Percentiles rank a stretch among this genome's conserved stretches.
Evolutionary conservation across 2,329 filamentous ascomycete genomes (phyloP).

Genomic region (Neofusicoccum parvum): DNA sequence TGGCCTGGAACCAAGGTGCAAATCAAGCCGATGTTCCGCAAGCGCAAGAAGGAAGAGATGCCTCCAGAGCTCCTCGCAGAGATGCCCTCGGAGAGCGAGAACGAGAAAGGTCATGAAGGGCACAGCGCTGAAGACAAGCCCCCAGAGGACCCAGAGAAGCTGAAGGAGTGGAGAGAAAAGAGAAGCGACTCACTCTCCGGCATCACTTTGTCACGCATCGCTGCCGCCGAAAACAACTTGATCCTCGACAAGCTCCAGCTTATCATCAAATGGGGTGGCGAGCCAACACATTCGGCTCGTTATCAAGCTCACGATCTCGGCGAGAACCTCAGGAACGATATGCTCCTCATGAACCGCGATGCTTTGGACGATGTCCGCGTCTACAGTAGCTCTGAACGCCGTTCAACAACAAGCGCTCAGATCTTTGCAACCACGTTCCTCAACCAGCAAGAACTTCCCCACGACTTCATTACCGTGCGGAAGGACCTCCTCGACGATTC

Average conservation of each 20-base stretch:
- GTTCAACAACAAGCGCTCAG: conserved; percentile 93
- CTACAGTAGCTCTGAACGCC: conserved; percentile 92
- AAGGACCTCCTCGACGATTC: conserved; percentile 97
- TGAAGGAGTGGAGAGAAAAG: conserved; percentile 33
- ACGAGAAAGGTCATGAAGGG: conserved; percentile 25
- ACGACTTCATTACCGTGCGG: conserved; percentile 84
- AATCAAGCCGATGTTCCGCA: conserved; percentile 98
- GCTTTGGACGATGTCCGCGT: conserved; percentile 90
- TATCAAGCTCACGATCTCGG: conserved; percentile 96
- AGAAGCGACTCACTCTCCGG: conserved; percentile 82
- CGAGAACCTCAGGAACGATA: conserved; percentile 92
- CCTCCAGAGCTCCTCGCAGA: conserved; percentile 29
- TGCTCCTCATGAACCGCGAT: conserved; percentile 89
- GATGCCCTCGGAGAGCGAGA: conserved; percentile 26
- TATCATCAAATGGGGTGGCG: conserved; percentile 98
- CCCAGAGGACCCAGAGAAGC: conserved; percentile 23
- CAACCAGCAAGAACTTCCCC: conserved; percentile 78
- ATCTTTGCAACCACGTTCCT: conserved; percentile 93
- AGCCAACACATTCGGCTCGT: conserved; percentile 93
- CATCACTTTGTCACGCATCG: conserved; percentile 89
- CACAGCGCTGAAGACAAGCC: background rate
- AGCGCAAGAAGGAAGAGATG: conserved; percentile 70
- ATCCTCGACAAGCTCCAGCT: conserved; percentile 95
- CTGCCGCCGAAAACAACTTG: conserved; percentile 88
- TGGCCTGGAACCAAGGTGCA: conserved; percentile 98